These are phyloP conservation scores for Colletotrichum orbiculare DNA, from an alignment of 2,329 filamentous ascomycete species.

Conservation along the genomic window DNA sequence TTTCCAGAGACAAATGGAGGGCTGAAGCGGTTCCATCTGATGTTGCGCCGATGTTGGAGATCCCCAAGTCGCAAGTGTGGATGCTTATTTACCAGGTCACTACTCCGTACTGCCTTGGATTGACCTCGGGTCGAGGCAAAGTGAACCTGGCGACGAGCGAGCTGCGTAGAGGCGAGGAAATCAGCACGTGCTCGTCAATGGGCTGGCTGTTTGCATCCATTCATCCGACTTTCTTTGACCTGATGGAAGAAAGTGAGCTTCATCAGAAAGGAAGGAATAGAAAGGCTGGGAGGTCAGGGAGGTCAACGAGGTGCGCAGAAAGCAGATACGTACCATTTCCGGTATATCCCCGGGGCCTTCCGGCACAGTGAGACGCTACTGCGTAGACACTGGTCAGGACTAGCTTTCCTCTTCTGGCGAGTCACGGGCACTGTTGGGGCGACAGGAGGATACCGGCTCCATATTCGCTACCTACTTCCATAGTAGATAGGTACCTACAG, in stretches of 20 bases:
- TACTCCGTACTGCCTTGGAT: not conserved
- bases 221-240: slow-evolving; percentile 2
- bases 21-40: no score
- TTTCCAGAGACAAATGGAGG: no score
- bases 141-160: not conserved
- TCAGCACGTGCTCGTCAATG: slow-evolving; percentile 10
- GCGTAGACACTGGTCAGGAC: slow-evolving; percentile 8
- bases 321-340: slow-evolving; percentile 28
- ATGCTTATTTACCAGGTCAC: no score
- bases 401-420: not conserved
- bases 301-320: no score
- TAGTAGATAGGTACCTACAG: no score
- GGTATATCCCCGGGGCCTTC: slow-evolving; percentile 32
- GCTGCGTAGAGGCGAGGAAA: not conserved
- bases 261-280: not conserved
- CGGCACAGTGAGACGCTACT: slow-evolving; percentile 25
- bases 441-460: no score
- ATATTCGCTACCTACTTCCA: no score
- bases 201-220: not conserved
- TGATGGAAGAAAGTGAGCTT: not conserved
- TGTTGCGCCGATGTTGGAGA: no score
- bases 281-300: no score
- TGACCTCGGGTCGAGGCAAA: slow-evolving; percentile 15
- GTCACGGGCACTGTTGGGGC: not conserved
- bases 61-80: no score